Percentiles rank a stretch among this genome's conserved stretches.
Evolutionary conservation across 306 rosid species (phyloP).

Genomic region (Acacia acuminata): DNA sequence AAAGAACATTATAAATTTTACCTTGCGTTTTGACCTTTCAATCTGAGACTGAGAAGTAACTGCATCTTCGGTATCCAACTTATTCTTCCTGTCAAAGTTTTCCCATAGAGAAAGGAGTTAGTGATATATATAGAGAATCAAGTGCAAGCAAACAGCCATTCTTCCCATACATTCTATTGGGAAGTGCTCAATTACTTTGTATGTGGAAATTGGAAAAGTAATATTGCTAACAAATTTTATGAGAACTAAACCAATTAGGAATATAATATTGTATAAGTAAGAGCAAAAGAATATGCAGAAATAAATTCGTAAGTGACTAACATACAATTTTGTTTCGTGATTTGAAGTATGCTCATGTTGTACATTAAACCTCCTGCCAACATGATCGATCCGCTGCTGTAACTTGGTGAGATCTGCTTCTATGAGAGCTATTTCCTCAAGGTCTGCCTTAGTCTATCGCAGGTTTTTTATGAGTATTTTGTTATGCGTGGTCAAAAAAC

Average conservation of each 20-base stretch:
- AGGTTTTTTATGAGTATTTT: slow-evolving; percentile 32
- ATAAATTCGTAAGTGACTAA: slow-evolving; percentile 14
- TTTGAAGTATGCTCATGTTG: slow-evolving; percentile 37
- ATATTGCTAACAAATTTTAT: background rate
- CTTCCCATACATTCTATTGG: background rate
- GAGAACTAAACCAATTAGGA: background rate
- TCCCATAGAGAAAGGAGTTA: background rate
- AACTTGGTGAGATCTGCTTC: slow-evolving; percentile 51
- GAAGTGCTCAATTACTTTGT: background rate
- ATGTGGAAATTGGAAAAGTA: background rate
- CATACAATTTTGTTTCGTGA: slow-evolving; percentile 47
- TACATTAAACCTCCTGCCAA: slow-evolving; percentile 49
- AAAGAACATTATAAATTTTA: slow-evolving; percentile 31
- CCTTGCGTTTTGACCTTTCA: slow-evolving; percentile 60
- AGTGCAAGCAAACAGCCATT: slow-evolving; percentile 19
- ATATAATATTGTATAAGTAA: background rate
- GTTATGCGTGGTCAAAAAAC: slow-evolving; percentile 24
- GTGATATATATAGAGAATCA: background rate
- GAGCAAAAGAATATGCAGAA: slow-evolving; percentile 13
- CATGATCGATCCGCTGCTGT: slow-evolving; percentile 47
- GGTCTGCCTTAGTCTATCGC: slow-evolving; percentile 61
- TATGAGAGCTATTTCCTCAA: slow-evolving; percentile 51
- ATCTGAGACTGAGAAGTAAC: slow-evolving; percentile 35
- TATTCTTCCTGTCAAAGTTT: slow-evolving; percentile 44
- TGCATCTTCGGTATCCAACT: slow-evolving; percentile 41